Evolutionary conservation across 345 rosid species (phyloP), one percentile per base, ranked within the genome.

Genomic region (Eucalyptus polyanthemos): DNA sequence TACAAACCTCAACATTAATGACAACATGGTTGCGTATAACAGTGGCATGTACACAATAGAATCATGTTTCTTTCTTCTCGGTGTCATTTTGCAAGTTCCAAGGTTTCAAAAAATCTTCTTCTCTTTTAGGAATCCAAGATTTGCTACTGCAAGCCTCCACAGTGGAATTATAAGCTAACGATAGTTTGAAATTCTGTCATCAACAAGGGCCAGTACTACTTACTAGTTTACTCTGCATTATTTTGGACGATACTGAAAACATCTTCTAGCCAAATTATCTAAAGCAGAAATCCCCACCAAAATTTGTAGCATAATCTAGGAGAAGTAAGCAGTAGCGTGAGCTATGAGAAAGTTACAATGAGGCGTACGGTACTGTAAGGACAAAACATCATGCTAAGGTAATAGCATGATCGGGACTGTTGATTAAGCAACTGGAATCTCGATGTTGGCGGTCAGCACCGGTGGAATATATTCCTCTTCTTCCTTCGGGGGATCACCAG

Each of bases 401-500:
- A 37, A 76, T 37, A 22, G 37, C 83, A 19, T 76, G 83, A 76
- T 86, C 31, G 3, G 65, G 14, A 29, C n/a, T 50, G 44, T 42
- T 11, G 51, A 47, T 81, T 81, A 60, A 44, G 86, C 72, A 22
- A 76, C 88, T 67, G 89, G 67, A 8, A 54, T 54, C 12, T 62
- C 86, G 2, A 72, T 87, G 86, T 60, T 85, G 50, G 87, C 80
- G 29, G 89, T 49, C 45, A 4, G 88, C 47, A 40, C 87, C 2
- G 88, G 89, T 72, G 88, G 88, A 56, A 88, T 54, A 50, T 86
- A 88, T 49, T 89, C 87, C 65, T 90, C 95, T 37, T 92, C 95
- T 31, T 93, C 93, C 91, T 93, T 93, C 6, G 94, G 93, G 7
- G 93, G 88, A 80, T 93, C 51, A 93, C 93, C 51, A 89, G 87